Base-by-base conservation (phyloP, 352 stramenopile species). In the Phytophthora kernoviae region DNA sequence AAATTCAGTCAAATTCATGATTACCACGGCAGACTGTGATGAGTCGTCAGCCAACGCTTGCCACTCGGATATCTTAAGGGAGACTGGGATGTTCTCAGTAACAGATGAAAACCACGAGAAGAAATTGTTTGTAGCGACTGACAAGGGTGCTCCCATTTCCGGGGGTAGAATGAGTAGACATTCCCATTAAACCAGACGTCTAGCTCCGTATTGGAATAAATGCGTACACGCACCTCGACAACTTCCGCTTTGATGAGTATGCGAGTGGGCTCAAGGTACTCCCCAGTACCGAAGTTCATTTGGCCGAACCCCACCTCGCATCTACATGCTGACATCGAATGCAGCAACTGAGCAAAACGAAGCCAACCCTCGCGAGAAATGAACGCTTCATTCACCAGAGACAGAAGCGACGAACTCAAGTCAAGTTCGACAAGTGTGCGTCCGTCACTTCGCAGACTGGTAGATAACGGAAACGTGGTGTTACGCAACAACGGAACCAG, bases 301-400 rank as follows among this genome's bases (percentile, higher is more conserved):
- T 69, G 48, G 11, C 34, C 61, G 15, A 51, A 42, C 27, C 48
- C 61, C 32, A 69, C 47, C 8, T 64, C 47, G 12, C 61, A 69
- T 0, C 37, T 26, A 12, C 54, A 64, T 1, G 32, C 30, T 1
- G 33, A 41, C 5, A 68, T 52, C 1, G 46, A 14, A 15, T 47
- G 18, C 30, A 69, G 33, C 22, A 64, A 39, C 7, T 63, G 40
- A 2, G 61, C 34, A 15, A 69, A 53, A 21, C 41, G 54, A 14
- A 55, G 41, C 54, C 61, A 69, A 8, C 54, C 61, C 21, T 69
- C 47, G 7, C 30, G 40, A 33, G 61, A 65, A 22, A 54, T 26
- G 34, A 69, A 69, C 4, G 47, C 54, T 1, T 49, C 14, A 18
- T 43, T 45, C 10, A 26, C 9, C 1, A 69, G 18, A 17, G 61